These are phyloP conservation scores for Arxiozyma bovina DNA, from an alignment of 1,139 yeast genomes.

Conservation along the genomic window DNA sequence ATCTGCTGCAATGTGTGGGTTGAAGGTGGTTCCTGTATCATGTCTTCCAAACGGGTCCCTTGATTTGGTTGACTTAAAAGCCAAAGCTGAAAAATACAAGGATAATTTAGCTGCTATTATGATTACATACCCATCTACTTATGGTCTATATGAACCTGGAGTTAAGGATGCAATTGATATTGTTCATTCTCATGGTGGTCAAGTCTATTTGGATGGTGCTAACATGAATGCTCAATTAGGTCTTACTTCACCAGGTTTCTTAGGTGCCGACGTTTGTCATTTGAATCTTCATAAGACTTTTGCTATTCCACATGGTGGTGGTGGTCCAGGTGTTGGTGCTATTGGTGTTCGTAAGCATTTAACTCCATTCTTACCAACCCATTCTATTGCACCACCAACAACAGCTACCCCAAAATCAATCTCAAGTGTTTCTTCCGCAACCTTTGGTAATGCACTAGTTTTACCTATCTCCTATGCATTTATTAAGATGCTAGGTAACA, in stretches of 20 bases:
- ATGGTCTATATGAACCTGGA: slow-evolving; percentile 91
- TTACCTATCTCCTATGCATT: slow-evolving; percentile 91
- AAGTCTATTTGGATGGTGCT: slow-evolving; percentile 96
- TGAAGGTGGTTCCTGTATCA: slow-evolving; percentile 86
- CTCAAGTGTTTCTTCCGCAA: slow-evolving; percentile 81
- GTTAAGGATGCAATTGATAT: slow-evolving; percentile 74
- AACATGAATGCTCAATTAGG: slow-evolving; percentile 99
- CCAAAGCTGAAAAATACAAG: slow-evolving; percentile 63
- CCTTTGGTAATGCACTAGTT: slow-evolving; percentile 91
- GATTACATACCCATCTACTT: slow-evolving; percentile 97
- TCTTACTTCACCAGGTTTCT: slow-evolving; percentile 90
- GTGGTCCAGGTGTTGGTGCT: slow-evolving; percentile 99
- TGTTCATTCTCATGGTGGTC: slow-evolving; percentile 83
- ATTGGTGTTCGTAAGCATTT: slow-evolving; percentile 85
- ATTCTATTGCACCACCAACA: slow-evolving; percentile 47
- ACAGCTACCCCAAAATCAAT: slow-evolving; percentile 46
- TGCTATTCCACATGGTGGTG: slow-evolving; percentile 98
- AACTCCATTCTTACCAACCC: slow-evolving; percentile 75
- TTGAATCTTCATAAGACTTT: slow-evolving; percentile 93
- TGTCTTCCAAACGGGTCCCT: slow-evolving; percentile 80
- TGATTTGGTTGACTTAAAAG: slow-evolving; percentile 65
- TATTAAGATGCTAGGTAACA: slow-evolving; percentile 85
- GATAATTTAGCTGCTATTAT: slow-evolving; percentile 76
- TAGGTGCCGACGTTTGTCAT: slow-evolving; percentile 99
- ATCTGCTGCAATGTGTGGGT: slow-evolving; percentile 94